phyloP scores from a whole-genome alignment of 441 rosid genomes.

The Macaranga tanarius region DNA sequence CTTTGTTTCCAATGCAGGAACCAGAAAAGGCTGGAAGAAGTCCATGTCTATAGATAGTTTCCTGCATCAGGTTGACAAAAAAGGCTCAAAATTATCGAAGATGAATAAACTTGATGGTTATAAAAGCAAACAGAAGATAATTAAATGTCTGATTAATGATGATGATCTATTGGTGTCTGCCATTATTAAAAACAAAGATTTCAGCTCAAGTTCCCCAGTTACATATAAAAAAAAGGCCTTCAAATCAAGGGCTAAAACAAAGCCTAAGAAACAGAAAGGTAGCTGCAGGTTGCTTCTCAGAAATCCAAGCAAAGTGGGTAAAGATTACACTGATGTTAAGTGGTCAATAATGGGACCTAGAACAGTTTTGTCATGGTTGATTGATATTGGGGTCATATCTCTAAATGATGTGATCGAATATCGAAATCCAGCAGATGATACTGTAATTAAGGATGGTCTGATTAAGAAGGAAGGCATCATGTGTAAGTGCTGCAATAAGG shows the following conservation, averaged over 20 bases:
- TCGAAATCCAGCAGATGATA: constrained; percentile 57
- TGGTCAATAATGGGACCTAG: constrained; percentile 56
- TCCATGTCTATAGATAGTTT: constrained; percentile 26
- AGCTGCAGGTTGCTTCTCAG: constrained; percentile 71
- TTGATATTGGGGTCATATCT: constrained; percentile 55
- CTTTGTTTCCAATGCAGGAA: constrained; percentile 19
- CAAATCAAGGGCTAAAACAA: constrained; percentile 46
- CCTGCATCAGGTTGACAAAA: constrained; percentile 31
- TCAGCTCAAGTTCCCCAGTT: constrained; percentile 35
- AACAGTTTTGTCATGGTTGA: constrained; percentile 82
- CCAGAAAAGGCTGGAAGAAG: constrained; percentile 26
- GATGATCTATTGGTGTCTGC: constrained; percentile 70
- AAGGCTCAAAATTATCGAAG: constrained; percentile 40
- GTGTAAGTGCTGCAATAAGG: constrained; percentile 71
- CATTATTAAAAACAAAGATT: constrained; percentile 55
- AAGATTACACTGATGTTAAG: constrained; percentile 38
- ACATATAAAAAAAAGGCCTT: constrained; percentile 45
- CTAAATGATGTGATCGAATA: constrained; percentile 72
- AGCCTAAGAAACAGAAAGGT: constrained; percentile 51
- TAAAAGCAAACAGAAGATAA: constrained; percentile 44
- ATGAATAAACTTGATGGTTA: constrained; percentile 31
- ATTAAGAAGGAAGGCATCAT: constrained; percentile 70
- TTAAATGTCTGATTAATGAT: constrained; percentile 51
- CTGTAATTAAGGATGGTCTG: constrained; percentile 71
- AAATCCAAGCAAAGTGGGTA: constrained; percentile 47